phyloP scores from a whole-genome alignment of 2,329 filamentous ascomycete species.

The Ophiostoma australiae region DNA sequence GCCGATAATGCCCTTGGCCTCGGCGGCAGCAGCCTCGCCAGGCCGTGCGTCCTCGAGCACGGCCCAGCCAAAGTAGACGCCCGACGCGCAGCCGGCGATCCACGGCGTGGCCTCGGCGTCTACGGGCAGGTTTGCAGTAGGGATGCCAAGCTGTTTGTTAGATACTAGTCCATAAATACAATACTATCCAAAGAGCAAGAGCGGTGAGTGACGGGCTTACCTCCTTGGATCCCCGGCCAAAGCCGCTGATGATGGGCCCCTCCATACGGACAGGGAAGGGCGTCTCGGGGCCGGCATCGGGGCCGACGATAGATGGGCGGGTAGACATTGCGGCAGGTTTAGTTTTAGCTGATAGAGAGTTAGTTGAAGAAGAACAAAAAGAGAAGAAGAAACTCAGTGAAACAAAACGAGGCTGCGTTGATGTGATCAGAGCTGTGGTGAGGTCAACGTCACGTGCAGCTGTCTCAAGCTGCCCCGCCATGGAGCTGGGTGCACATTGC shows the following conservation, averaged over 20 bases:
- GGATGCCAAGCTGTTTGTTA: conserved; percentile 71
- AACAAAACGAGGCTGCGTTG: background rate
- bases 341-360: background rate
- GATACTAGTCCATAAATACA: no score
- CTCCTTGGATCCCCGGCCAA: conserved; percentile 90
- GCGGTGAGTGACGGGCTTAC: conserved; percentile 41
- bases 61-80: conserved; percentile 93
- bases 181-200: background rate
- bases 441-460: conserved; percentile 12
- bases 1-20: conserved; percentile 41
- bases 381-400: background rate
- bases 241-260: conserved; percentile 85
- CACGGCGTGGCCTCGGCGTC: conserved; percentile 56
- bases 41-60: conserved; percentile 57
- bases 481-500: background rate
- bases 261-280: conserved; percentile 82
- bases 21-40: conserved; percentile 41
- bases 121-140: conserved; percentile 86
- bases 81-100: conserved; percentile 62
- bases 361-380: background rate
- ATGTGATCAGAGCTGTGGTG: background rate
- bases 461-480: conserved; percentile 1
- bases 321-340: conserved; percentile 6
- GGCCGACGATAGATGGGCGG: conserved; percentile 68
- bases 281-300: conserved; percentile 63